phyloP scores from a whole-genome alignment of 495 filamentous ascomycete genomes.

The Durotheca rogersii region DNA sequence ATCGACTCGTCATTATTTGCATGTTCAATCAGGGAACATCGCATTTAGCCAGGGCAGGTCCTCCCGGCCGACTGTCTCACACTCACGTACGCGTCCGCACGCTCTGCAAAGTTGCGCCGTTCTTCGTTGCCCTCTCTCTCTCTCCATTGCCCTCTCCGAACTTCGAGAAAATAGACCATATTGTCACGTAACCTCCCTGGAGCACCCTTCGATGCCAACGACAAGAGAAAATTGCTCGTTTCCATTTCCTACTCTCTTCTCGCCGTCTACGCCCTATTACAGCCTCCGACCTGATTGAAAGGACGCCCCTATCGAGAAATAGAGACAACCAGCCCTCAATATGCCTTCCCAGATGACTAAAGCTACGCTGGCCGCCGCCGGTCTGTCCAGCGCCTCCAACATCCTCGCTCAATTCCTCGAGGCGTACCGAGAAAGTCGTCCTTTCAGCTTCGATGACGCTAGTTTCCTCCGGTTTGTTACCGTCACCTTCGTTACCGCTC shows the following conservation, averaged over 20 bases:
- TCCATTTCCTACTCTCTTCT: slow-evolving; percentile 6
- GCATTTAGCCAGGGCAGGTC: not conserved
- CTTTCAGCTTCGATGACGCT: slow-evolving; percentile 32
- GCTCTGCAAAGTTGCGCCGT: too few relatives aligned
- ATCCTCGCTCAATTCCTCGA: slow-evolving; percentile 36
- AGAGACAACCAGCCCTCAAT: not conserved
- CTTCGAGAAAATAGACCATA: not conserved
- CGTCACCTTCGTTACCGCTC: slow-evolving; percentile 32
- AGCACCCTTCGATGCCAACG: slow-evolving; percentile 16
- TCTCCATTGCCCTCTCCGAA: slow-evolving; percentile 6
- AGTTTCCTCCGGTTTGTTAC: slow-evolving; percentile 37
- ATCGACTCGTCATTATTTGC: not conserved
- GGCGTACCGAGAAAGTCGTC: slow-evolving; percentile 31
- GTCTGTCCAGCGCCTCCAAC: slow-evolving; percentile 34
- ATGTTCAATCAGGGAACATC: too few relatives aligned
- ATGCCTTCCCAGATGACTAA: slow-evolving; percentile 38
- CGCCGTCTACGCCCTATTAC: not conserved
- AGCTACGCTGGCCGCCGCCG: slow-evolving; percentile 34
- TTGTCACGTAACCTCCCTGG: slow-evolving; percentile 15
- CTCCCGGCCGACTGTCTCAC: not conserved
- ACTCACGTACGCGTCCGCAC: not conserved
- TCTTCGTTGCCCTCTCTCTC: too few relatives aligned
- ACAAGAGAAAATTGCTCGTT: slow-evolving; percentile 15
- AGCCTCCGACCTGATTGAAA: slow-evolving; percentile 23
- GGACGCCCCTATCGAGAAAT: not conserved